Percentiles rank a stretch among this genome's conserved stretches.
These are phyloP conservation scores for Parastagonospora nodorum DNA, from an alignment of 2,329 filamentous ascomycete species.

Conservation along the genomic window DNA sequence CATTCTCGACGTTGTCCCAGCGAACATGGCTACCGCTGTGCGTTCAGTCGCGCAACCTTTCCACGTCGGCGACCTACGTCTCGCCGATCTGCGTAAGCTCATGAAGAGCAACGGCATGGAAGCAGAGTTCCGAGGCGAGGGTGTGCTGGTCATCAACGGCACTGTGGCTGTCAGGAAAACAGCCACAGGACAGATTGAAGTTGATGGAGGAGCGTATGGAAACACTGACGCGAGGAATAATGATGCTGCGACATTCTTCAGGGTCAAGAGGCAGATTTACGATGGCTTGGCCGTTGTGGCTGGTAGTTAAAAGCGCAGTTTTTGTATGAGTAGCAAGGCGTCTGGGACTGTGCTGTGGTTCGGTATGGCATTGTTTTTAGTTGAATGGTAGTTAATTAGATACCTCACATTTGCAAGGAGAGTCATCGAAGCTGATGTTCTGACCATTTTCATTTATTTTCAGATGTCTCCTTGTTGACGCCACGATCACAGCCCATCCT, in stretches of 20 bases:
- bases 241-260: slow-evolving; percentile 73
- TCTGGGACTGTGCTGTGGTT: too few species aligned
- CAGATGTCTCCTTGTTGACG: too few species aligned
- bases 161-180: slow-evolving; percentile 88
- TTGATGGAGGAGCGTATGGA: slow-evolving; percentile 64
- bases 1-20: slow-evolving; percentile 64
- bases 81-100: slow-evolving; percentile 83
- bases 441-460: too few species aligned
- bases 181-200: slow-evolving; percentile 82
- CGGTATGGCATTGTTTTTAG: too few species aligned
- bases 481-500: too few species aligned
- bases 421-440: too few species aligned
- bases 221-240: slow-evolving; percentile 51
- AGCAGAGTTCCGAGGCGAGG: slow-evolving; percentile 92
- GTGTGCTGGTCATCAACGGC: slow-evolving; percentile 86
- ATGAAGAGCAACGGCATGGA: slow-evolving; percentile 81
- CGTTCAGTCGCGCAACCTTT: slow-evolving; percentile 82
- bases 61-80: slow-evolving; percentile 88
- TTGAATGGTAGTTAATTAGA: too few species aligned
- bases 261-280: slow-evolving; percentile 90
- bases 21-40: slow-evolving; percentile 70
- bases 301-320: slow-evolving; percentile 59
- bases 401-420: too few species aligned
- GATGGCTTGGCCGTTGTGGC: slow-evolving; percentile 90
- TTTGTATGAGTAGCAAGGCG: too few species aligned